Evolutionary conservation across 1,284 basidiomycete species (phyloP), one percentile per base, ranked within the genome.

Genomic region (Cutaneotrichosporon sp.): DNA sequence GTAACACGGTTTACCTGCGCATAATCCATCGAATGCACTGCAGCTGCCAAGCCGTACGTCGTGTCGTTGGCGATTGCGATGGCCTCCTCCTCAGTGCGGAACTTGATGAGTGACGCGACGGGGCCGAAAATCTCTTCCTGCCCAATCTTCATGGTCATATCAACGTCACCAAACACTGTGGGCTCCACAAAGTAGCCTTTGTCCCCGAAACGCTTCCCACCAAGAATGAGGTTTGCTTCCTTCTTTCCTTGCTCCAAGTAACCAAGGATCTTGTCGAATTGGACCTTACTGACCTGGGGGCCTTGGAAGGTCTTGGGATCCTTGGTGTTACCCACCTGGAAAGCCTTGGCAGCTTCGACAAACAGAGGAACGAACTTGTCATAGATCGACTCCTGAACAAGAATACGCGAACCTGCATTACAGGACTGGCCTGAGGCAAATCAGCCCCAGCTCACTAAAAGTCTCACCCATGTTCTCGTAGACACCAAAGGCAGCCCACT

Each of bases 1-100:
- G 92, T 90, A 16, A 98, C 91, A 43, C 94, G 82, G 88, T 90
- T 97, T 49, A 90, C 86, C 3, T 87, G 87, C 3, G 93, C 79
- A 70, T 97, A 92, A 55, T 88, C 77, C 43, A 89, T 90, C 27
- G 89, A 90, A 74, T 92, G 89, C 27, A 94, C 75, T 14, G 87
- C 90, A 6, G 91, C 89, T n/a, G 86, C 91, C 22, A 96, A 80
- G 19, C 92, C 91, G 70, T 92, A 94, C 42, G 76, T 80, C 1
- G 88, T 91, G 65, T 86, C 82, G 69, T 93, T 93, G 31, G 90
- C 90, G 29, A 90, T 75, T 32, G 78, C 66, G 61, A 94, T 82
- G 6, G 68, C 75, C 52, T 78, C 70, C 3, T 68, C 67, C 49
- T 77, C 74, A 8, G 65, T 67, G 22, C 64, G 61, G 65, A 79